These are phyloP conservation scores for Pleurotus eryngii DNA, from an alignment of 768 basidiomycete species.

Conservation along the genomic window DNA sequence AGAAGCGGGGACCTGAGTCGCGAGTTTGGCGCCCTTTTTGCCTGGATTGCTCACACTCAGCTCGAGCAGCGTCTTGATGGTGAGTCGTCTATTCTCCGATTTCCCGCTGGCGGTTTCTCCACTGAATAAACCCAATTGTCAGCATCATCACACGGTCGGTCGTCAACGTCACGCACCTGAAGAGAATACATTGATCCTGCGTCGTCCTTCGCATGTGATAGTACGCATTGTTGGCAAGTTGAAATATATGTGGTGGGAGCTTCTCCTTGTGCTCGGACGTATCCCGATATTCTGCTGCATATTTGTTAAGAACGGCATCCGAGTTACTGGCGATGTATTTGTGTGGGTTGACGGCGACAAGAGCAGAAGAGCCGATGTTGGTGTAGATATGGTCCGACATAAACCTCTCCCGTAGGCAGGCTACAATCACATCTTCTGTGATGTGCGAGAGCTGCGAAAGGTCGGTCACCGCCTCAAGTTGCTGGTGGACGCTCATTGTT, in stretches of 20 bases:
- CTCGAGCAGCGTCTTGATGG: slow-evolving; percentile 90
- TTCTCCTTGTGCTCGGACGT: slow-evolving; percentile 57
- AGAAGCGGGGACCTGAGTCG: slow-evolving; percentile 81
- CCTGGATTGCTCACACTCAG: slow-evolving; percentile 84
- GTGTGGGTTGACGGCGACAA: slow-evolving; percentile 92
- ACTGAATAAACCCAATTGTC: slow-evolving; percentile 36
- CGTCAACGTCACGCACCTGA: slow-evolving; percentile 55
- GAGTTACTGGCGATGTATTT: slow-evolving; percentile 83
- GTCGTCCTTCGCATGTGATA: slow-evolving; percentile 94
- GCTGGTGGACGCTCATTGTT: slow-evolving; percentile 53
- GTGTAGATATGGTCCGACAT: slow-evolving; percentile 84
- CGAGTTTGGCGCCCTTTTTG: slow-evolving; percentile 92
- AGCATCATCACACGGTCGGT: slow-evolving; percentile 1
- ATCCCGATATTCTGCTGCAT: slow-evolving; percentile 82
- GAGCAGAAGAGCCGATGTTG: slow-evolving; percentile 58
- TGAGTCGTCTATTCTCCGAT: slow-evolving; percentile 85
- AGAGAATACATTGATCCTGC: slow-evolving; percentile 87
- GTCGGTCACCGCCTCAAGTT: slow-evolving; percentile 71
- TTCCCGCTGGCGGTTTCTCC: slow-evolving; percentile 94
- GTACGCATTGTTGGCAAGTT: slow-evolving; percentile 87
- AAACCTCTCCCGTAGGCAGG: slow-evolving; percentile 83
- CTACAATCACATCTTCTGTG: slow-evolving; percentile 82
- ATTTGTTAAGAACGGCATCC: slow-evolving; percentile 81
- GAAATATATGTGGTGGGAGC: slow-evolving; percentile 87
- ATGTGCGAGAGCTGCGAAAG: slow-evolving; percentile 62